Conservation (phyloP, 2,329 filamentous ascomycete genomes). For the Didymella segeticola region DNA sequence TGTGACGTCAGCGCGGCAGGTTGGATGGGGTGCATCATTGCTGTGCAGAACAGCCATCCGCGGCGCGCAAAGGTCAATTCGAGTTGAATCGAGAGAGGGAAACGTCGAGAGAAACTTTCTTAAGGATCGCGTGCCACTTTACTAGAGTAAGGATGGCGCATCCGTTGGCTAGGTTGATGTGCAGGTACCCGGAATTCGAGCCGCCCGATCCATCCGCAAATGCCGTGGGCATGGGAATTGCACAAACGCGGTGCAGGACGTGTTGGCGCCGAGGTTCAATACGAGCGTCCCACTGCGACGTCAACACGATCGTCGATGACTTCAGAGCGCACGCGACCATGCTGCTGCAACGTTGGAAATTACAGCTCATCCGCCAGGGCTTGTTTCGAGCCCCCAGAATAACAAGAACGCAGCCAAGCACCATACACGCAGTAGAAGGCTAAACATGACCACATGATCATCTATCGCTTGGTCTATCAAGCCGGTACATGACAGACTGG, state of each 20-base stretch:
- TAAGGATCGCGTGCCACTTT: conserved; percentile 6
- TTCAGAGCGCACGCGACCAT: not conserved
- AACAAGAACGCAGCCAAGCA: too few species aligned
- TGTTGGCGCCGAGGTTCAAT: conserved; percentile 15
- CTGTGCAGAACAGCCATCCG: not conserved
- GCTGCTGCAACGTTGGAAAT: not conserved
- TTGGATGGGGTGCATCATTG: not conserved
- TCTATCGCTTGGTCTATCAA: too few species aligned
- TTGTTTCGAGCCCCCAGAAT: too few species aligned
- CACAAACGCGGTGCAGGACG: conserved; percentile 3
- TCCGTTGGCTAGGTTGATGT: conserved; percentile 8
- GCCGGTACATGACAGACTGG: too few species aligned
- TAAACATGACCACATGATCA: too few species aligned
- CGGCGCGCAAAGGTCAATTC: not conserved
- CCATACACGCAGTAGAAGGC: too few species aligned
- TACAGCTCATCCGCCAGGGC: not conserved
- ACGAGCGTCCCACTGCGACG: conserved; percentile 11
- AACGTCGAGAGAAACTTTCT: not conserved
- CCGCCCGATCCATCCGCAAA: conserved; percentile 10
- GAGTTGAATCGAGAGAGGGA: not conserved
- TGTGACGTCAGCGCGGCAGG: conserved; percentile 16
- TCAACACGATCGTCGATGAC: conserved; percentile 4
- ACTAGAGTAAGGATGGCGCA: conserved; percentile 11
- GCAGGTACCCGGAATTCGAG: conserved; percentile 7
- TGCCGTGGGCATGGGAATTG: conserved; percentile 11